Conservation (phyloP, 2,329 filamentous ascomycete genomes). For the Cordyceps farinosa region DNA sequence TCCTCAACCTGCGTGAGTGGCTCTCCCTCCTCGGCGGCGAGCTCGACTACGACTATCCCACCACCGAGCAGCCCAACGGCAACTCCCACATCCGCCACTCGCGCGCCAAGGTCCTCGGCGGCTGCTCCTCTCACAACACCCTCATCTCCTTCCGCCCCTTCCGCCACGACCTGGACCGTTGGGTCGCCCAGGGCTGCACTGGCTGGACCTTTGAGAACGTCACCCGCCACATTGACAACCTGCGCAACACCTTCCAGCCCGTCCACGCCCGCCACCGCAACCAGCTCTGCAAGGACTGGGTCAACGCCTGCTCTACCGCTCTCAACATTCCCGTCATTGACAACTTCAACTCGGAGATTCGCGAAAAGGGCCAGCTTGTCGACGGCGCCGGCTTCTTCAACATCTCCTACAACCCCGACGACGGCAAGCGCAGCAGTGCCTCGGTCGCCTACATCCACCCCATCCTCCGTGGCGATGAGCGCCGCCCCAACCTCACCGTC, state of each 20-base stretch:
- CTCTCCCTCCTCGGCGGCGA: constrained; percentile 78
- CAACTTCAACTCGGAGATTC: constrained; percentile 86
- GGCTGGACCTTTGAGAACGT: constrained; percentile 87
- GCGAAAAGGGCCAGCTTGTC: constrained; percentile 65
- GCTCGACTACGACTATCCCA: constrained; percentile 87
- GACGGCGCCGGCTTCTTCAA: constrained; percentile 86
- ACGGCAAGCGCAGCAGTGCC: constrained; percentile 77
- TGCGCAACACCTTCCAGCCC: constrained; percentile 86
- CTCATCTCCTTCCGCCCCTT: constrained; percentile 91
- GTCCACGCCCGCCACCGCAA: constrained; percentile 83
- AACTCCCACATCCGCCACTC: constrained; percentile 92
- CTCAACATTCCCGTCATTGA: constrained; percentile 76
- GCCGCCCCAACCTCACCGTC: constrained; percentile 77
- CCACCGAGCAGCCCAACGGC: constrained; percentile 84
- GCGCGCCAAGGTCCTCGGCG: constrained; percentile 85
- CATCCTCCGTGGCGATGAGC: constrained; percentile 78
- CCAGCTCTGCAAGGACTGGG: constrained; percentile 88
- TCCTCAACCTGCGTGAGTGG: constrained; percentile 85
- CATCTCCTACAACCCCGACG: constrained; percentile 86
- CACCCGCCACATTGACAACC: constrained; percentile 74
- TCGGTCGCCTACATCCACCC: constrained; percentile 92
- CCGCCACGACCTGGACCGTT: constrained; percentile 80
- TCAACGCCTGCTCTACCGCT: constrained; percentile 72
- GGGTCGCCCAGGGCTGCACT: constrained; percentile 76
- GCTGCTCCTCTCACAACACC: constrained; percentile 92